Conservation (phyloP, 108 stramenopile genomes). For the Epithemia pelagica region DNA sequence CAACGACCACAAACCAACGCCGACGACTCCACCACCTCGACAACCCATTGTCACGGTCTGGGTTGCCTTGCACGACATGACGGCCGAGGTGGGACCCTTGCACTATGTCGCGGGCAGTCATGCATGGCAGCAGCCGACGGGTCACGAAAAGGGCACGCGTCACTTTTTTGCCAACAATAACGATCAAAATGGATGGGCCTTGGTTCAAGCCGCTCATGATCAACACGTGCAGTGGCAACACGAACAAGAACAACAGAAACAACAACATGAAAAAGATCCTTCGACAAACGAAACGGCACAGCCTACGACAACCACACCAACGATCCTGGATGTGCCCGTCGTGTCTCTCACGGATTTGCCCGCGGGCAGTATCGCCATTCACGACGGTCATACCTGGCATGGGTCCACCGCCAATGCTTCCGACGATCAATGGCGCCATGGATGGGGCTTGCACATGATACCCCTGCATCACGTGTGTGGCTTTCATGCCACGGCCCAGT, state of each 20-base stretch:
- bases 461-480: slow-evolving; percentile 49
- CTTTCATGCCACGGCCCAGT: slow-evolving; percentile 53
- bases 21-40: no score
- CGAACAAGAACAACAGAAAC: neutral
- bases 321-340: slow-evolving; percentile 37
- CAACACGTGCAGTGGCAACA: neutral
- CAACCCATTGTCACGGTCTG: slow-evolving; percentile 74
- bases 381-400: slow-evolving; percentile 78
- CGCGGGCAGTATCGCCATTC: slow-evolving; percentile 62
- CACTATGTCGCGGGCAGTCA: slow-evolving; percentile 73
- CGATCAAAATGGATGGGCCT: slow-evolving; percentile 21
- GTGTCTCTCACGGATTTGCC: slow-evolving; percentile 54
- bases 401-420: slow-evolving; percentile 59
- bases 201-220: slow-evolving; percentile 41
- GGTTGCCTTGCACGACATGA: slow-evolving; percentile 81
- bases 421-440: slow-evolving; percentile 43
- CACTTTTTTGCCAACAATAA: slow-evolving; percentile 50
- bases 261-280: neutral
- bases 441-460: slow-evolving; percentile 75
- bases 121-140: slow-evolving; percentile 57
- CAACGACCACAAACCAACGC: neutral
- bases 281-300: slow-evolving; percentile 8
- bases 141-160: slow-evolving; percentile 40
- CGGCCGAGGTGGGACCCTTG: slow-evolving; percentile 65
- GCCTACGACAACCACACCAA: slow-evolving; percentile 3